A percentile compares a stretch with the other conserved stretches of the same genome.
Conservation (phyloP, 352 stramenopile genomes). For the Lagenidium giganteum region DNA sequence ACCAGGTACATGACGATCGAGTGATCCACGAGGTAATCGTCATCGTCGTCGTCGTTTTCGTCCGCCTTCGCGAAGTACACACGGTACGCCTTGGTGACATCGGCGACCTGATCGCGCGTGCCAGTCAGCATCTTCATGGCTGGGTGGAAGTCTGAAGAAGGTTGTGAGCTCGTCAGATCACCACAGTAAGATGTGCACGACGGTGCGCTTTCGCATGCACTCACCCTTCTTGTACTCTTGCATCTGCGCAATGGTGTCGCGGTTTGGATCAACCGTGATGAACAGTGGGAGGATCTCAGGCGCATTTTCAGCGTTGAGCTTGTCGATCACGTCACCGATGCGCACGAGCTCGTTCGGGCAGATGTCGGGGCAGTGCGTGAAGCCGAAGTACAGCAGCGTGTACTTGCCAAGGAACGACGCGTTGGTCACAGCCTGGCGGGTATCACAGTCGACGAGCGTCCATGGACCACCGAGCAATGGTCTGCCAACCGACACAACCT, state of each 20-base stretch:
- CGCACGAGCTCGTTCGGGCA: conserved; percentile 99
- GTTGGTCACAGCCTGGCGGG: conserved; percentile 84
- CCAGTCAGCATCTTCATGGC: conserved; percentile 88
- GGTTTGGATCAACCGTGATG: conserved; percentile 96
- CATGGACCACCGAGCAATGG: conserved; percentile 89
- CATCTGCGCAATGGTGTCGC: conserved; percentile 96
- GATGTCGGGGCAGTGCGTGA: conserved; percentile 99
- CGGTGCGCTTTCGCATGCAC: no score
- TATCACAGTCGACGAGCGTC: conserved; percentile 91
- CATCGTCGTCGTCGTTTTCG: conserved; percentile 93
- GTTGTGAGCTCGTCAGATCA: no score
- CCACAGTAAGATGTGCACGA: no score
- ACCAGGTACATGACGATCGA: conserved; percentile 99
- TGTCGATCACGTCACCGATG: conserved; percentile 94
- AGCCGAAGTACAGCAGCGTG: conserved; percentile 99
- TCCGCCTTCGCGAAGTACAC: conserved; percentile 98
- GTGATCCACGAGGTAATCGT: conserved; percentile 99
- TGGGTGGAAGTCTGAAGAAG: conserved; percentile 71
- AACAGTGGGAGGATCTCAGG: conserved; percentile 91
- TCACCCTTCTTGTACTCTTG: conserved; percentile 92
- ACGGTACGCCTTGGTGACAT: conserved; percentile 97
- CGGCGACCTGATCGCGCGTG: conserved; percentile 93
- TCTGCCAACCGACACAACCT: conserved; percentile 89
- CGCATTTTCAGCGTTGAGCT: conserved; percentile 64
- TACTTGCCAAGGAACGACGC: conserved; percentile 92